Percentiles rank a stretch among this genome's conserved stretches.
phyloP scores from a whole-genome alignment of 495 filamentous ascomycete genomes.

The Haplographium delicatum region DNA sequence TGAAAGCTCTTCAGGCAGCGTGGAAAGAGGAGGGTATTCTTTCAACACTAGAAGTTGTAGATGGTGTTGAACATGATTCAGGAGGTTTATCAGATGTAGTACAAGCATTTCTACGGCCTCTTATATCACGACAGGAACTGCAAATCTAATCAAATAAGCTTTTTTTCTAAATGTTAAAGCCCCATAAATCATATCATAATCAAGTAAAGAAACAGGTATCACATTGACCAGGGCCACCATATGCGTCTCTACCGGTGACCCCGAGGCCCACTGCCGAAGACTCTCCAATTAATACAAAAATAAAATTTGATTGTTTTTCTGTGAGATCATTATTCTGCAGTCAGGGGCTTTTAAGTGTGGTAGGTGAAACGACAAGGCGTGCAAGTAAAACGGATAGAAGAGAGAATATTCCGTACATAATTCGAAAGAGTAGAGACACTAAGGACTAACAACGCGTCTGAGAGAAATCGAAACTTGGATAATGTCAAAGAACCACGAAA shows the following conservation, averaged over 20 bases:
- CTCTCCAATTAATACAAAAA: background rate
- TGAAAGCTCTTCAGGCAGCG: background rate
- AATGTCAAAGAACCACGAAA: background rate
- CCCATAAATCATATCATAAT: no score
- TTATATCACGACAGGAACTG: no score
- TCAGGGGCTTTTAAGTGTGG: background rate
- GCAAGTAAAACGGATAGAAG: background rate
- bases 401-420: background rate
- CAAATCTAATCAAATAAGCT: no score
- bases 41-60: background rate
- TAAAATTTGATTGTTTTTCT: background rate
- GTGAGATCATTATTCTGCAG: background rate
- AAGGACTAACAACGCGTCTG: background rate
- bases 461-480: background rate
- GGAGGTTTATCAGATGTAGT: background rate
- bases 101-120: background rate
- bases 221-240: background rate
- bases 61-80: background rate
- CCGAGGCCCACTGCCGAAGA: background rate
- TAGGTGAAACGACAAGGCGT: background rate
- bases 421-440: background rate
- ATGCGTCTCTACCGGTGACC: background rate
- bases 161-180: no score
- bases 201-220: background rate
- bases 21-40: background rate